Evolutionary conservation across 73 alveolate species (phyloP), one percentile per base, ranked within the genome.

Genomic region (Paramecium sexaurelia): DNA sequence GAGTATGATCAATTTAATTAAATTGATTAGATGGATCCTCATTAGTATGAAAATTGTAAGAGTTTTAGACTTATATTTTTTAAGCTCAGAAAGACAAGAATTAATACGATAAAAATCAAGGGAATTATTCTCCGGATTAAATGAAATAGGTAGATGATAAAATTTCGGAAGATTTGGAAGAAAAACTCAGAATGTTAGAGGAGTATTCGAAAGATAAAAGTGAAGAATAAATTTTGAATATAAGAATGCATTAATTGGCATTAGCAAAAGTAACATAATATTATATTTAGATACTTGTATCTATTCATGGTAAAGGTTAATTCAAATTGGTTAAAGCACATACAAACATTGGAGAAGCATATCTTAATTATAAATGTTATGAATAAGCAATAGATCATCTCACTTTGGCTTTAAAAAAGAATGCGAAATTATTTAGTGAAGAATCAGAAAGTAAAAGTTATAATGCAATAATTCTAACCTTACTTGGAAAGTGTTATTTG

Each of bases 361-460:
- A 96, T 66, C 75, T 96, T 37, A 93, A 95, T 55, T 85, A 93
- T 66, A 93, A 96, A 43, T 96, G 97, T 91, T 96, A 92, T 88
- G 99, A 96, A 55, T 94, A 96, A 90, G 98, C 99, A 24, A 83
- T 96, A 9, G 99, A 96, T 57, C 99, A 96, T 92, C 55, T 95
- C 75, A 96, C 98, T 1, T 92, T 95, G 68, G 99, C 99, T 7
- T 85, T 96, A 55, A 96, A 95, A 61, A 89, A 94, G 56, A 96
- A 96, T 93, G 98, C 97, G 7, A 85, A 94, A 32, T 92, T 96
- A 29, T 94, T 96, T 90, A 92, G 95, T 40, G 93, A 93, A 47
- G 86, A 90, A 41, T 95, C 85, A 88, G 99, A 95, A 36, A 85
- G 98, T 33, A 94, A 96, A 75, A 85, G 93, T 43, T 96, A 68